Base-by-base conservation (phyloP, 1,139 yeast genomes). In the Pichia sp. region DNA sequence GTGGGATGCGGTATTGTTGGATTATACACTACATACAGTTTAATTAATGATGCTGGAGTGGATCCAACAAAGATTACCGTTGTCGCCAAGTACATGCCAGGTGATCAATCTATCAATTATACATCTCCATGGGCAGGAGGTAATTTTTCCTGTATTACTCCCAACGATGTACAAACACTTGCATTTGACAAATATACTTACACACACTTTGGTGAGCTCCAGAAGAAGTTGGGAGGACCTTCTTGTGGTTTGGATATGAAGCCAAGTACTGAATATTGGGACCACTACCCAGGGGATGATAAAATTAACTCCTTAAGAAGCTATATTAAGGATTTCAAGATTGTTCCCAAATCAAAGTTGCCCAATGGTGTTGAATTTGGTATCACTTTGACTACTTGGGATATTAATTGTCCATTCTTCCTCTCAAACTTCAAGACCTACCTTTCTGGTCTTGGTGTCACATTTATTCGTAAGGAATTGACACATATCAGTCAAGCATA, bases 71-170 rank as follows among this genome's bases (percentile, higher is more conserved):
- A 72, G n/a, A 68, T 81, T 43, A 66, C 74, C 4, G 67, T 81
- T 7, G 49, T 77, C 16, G 88, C 83, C 3, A 72, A 77, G 49
- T 69, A 66, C 46, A 55, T 78, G 33, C 91, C 93, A 2, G 93
- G 91, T 5, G 93, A 83, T 51, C 77, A 72, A 47, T 73, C 84
- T 4, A 69, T 72, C 42, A 64, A 71, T 35, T 83, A 77, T 53
- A 77, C 93, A 3, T 78, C 87, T 1, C 93, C 93, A 1, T 79
- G 80, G 69, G 88, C 88, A 1, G 85, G 85, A n/a, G 85, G 82
- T 2, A 74, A 75, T 55, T 77, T 78, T 51, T 74, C 83, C 3
- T 72, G 80, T 50, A 77, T 79, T 38, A 69, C 83, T 0, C 81
- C 77, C 2, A 67, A 68, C 43, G 80, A 74, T 46, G 62, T 65